A percentile compares a stretch with the other conserved stretches of the same genome.
phyloP scores from a whole-genome alignment of 176 grass and related monocot genomes.

The Oryza officinalis region DNA sequence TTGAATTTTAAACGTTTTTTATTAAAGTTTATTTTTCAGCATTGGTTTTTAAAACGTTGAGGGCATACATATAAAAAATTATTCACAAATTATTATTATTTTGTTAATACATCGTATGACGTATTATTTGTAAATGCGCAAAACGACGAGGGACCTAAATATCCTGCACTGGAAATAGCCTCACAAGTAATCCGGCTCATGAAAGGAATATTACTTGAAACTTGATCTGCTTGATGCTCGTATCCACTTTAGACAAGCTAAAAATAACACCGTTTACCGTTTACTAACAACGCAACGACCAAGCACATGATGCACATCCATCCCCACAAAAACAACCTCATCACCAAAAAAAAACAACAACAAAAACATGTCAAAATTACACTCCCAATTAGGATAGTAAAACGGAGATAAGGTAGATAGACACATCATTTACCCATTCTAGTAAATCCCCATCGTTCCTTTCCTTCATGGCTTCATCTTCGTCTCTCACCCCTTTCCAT shows the following conservation, averaged over 20 bases:
- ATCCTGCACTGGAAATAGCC: too few species aligned
- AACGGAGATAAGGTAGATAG: not conserved
- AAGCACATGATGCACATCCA: not conserved
- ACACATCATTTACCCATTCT: slow-evolving; percentile 3
- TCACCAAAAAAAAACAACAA: not conserved
- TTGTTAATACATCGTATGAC: too few species aligned
- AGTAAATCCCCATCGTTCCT: not conserved
- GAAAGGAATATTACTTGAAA: too few species aligned
- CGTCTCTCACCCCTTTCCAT: not conserved
- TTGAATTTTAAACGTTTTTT: too few species aligned
- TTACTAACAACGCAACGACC: not conserved
- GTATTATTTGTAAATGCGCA: too few species aligned
- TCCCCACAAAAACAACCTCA: not conserved
- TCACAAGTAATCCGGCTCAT: too few species aligned
- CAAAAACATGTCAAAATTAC: not conserved
- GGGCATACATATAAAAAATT: too few species aligned
- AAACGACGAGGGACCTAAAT: too few species aligned
- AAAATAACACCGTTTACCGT: not conserved
- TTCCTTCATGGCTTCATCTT: not conserved
- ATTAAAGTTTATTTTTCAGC: too few species aligned
- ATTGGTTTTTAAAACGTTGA: too few species aligned
- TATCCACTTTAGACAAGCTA: not conserved
- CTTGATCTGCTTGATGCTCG: not conserved
- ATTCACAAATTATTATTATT: too few species aligned
- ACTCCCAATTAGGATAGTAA: not conserved